These are phyloP conservation scores for Neurospora tetraspora DNA, from an alignment of 495 filamentous ascomycete species.

Conservation along the genomic window DNA sequence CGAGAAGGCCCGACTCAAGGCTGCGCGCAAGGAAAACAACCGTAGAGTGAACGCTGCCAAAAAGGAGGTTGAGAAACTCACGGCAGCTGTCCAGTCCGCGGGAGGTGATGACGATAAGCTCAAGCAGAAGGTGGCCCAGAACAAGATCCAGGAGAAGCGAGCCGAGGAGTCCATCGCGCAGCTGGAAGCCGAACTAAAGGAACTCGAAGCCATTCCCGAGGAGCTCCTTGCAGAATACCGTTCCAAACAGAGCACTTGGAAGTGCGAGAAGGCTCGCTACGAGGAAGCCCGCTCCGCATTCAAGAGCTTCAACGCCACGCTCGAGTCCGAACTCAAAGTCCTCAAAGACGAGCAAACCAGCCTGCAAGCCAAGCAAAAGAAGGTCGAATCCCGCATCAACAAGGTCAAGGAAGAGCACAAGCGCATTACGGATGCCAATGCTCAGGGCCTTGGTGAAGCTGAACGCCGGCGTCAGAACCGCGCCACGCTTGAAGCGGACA, in stretches of 20 bases:
- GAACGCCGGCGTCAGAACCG: constrained; percentile 63
- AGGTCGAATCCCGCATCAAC: constrained; percentile 61
- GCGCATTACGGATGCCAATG: constrained; percentile 65
- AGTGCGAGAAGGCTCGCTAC: constrained; percentile 52
- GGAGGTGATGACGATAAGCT: constrained; percentile 75
- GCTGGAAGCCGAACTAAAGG: constrained; percentile 55
- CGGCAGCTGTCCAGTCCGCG: constrained; percentile 54
- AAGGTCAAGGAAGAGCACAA: constrained; percentile 73
- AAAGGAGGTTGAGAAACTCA: constrained; percentile 73
- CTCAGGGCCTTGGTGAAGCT: constrained; percentile 61
- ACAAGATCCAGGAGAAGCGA: constrained; percentile 65
- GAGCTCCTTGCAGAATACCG: constrained; percentile 53
- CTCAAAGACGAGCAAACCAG: constrained; percentile 57
- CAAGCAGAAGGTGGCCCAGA: constrained; percentile 66
- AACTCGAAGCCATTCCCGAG: constrained; percentile 56
- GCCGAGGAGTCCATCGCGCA: constrained; percentile 63
- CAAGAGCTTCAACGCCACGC: constrained; percentile 49
- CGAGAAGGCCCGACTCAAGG: constrained; percentile 63
- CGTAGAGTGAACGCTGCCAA: constrained; percentile 54
- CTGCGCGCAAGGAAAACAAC: constrained; percentile 71
- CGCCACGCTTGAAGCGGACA: constrained; percentile 53
- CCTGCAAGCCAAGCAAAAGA: constrained; percentile 66
- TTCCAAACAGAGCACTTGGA: constrained; percentile 49
- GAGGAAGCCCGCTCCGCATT: constrained; percentile 50
- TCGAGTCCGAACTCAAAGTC: constrained; percentile 52